These are phyloP conservation scores for Suhomyces canberraensis DNA, from an alignment of 805 yeast species.

Conservation along the genomic window DNA sequence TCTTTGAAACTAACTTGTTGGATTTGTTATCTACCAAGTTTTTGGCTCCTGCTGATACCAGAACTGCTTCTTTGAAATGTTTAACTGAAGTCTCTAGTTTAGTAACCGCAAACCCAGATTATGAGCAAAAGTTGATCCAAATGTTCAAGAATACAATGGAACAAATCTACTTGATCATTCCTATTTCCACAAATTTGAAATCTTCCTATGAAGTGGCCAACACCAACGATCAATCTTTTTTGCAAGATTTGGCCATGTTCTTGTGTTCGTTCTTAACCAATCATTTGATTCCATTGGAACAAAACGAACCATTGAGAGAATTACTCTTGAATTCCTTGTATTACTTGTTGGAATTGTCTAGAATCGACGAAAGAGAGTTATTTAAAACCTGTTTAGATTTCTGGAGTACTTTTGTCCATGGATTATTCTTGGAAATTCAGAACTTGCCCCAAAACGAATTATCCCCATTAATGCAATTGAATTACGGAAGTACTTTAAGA, in stretches of 20 bases:
- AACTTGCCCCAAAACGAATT: conserved; percentile 68
- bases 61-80: conserved; percentile 86
- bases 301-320: conserved; percentile 47
- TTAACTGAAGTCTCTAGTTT: conserved; percentile 85
- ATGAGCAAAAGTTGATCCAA: conserved; percentile 49
- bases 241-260: conserved; percentile 93
- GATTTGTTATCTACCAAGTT: conserved; percentile 71
- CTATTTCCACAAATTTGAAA: conserved; percentile 68
- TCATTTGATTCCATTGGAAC: conserved; percentile 67
- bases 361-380: conserved; percentile 91
- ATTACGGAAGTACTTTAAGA: conserved; percentile 38
- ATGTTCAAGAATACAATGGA: conserved; percentile 75
- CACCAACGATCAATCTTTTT: conserved; percentile 84
- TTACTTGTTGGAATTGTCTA: conserved; percentile 79
- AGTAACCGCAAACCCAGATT: conserved; percentile 47
- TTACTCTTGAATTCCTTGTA: conserved; percentile 70
- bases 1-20: conserved; percentile 83
- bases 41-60: conserved; percentile 70
- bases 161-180: conserved; percentile 65
- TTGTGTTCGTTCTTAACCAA: conserved; percentile 77
- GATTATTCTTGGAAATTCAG: conserved; percentile 82
- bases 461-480: conserved; percentile 73
- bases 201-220: conserved; percentile 70
- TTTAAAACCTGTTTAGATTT: conserved; percentile 94
- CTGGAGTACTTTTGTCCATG: conserved; percentile 85